Conservation (phyloP, 495 filamentous ascomycete species). For the Clohesyomyces aquaticus region DNA sequence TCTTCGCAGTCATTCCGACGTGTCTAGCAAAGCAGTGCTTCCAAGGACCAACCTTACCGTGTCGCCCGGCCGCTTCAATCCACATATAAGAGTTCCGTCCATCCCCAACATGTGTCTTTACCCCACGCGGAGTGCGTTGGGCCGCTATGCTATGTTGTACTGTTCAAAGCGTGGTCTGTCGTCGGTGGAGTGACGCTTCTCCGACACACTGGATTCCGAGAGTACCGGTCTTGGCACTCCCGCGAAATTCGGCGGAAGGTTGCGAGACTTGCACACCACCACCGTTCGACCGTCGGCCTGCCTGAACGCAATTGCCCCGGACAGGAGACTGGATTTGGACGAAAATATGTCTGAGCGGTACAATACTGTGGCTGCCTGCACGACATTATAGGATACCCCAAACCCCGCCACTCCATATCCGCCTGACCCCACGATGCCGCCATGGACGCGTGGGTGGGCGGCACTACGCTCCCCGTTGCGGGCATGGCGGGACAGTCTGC, state of each 20-base stretch:
- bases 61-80: neutral
- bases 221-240: neutral
- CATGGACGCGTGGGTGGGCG: too few species aligned
- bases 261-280: neutral
- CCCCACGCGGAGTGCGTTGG: too few species aligned
- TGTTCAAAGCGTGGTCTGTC: neutral
- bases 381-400: too few species aligned
- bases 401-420: too few species aligned
- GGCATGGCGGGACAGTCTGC: too few species aligned
- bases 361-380: too few species aligned
- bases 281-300: neutral
- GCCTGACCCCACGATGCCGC: too few species aligned
- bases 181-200: neutral
- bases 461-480: too few species aligned
- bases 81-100: neutral
- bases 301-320: neutral
- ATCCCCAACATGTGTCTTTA: neutral
- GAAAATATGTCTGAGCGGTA: too few species aligned
- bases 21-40: too few species aligned
- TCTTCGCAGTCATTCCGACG: neutral
- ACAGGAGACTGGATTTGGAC: neutral
- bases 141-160: neutral
- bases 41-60: neutral
- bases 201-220: neutral
- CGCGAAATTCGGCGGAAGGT: neutral